These are phyloP conservation scores for Avicennia marina DNA, from an alignment of 257 asterid genomes.

Conservation along the genomic window DNA sequence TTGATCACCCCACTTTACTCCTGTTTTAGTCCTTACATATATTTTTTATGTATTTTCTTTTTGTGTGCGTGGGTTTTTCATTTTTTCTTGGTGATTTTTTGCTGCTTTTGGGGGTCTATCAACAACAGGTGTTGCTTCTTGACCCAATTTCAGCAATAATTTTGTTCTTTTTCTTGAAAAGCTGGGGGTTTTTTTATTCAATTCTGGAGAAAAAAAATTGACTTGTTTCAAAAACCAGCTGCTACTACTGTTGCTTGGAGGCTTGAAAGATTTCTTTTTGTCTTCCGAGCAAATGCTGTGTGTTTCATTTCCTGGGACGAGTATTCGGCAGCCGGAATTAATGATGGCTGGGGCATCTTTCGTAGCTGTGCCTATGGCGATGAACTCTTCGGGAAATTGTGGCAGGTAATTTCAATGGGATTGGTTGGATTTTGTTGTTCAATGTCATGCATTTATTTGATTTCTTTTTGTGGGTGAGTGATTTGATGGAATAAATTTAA, in stretches of 20 bases:
- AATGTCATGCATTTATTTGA: background rate
- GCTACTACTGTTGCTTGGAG: slow-evolving; percentile 12
- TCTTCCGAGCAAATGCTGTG: slow-evolving; percentile 39
- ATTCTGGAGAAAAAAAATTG: background rate
- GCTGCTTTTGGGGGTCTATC: slow-evolving; percentile 20
- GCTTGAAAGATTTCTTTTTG: slow-evolving; percentile 13
- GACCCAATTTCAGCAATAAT: slow-evolving; percentile 22
- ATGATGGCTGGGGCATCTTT: slow-evolving; percentile 18
- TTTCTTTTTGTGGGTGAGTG: slow-evolving; percentile 21
- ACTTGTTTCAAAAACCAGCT: background rate
- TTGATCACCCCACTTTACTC: slow-evolving; percentile 13
- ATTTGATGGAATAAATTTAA: slow-evolving; percentile 12
- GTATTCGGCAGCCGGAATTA: slow-evolving; percentile 34
- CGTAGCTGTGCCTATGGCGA: slow-evolving; percentile 26
- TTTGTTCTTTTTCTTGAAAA: slow-evolving; percentile 21
- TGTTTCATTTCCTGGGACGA: slow-evolving; percentile 40
- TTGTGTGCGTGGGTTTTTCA: background rate
- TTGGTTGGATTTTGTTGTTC: slow-evolving; percentile 15
- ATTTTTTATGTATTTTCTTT: background rate
- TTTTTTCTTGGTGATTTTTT: slow-evolving; percentile 3
- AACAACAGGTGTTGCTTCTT: slow-evolving; percentile 16
- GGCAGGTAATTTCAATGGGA: slow-evolving; percentile 59
- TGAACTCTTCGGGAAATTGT: slow-evolving; percentile 31
- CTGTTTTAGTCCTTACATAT: background rate
- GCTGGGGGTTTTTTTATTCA: background rate